These are phyloP conservation scores for Aciculosporium take DNA, from an alignment of 2,329 filamentous ascomycete species.

Conservation along the genomic window DNA sequence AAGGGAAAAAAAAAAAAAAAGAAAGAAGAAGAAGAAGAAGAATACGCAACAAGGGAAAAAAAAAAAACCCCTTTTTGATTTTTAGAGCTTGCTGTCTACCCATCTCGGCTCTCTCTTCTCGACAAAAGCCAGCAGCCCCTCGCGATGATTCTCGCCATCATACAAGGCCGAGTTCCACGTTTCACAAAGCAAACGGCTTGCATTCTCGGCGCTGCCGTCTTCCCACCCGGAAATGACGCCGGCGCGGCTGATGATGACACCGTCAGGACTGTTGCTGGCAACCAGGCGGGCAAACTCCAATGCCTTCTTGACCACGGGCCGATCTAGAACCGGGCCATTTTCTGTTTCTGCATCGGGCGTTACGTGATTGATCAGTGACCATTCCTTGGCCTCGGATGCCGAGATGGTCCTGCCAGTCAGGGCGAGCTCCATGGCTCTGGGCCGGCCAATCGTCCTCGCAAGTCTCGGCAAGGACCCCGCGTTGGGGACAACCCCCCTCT, in stretches of 20 bases:
- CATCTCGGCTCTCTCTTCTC: conserved; percentile 59
- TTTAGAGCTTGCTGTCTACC: conserved; percentile 47
- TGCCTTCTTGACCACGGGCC: conserved; percentile 38
- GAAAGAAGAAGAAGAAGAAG: no score
- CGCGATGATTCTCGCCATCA: conserved; percentile 56
- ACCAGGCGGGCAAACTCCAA: conserved; percentile 47
- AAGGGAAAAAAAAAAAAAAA: no score
- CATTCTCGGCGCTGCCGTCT: conserved; percentile 45
- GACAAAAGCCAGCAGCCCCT: conserved; percentile 62
- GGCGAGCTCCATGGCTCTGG: conserved; percentile 57
- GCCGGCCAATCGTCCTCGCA: conserved; percentile 49
- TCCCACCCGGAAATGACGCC: conserved; percentile 64
- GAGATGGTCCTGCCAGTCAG: conserved; percentile 46
- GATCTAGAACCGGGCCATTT: conserved; percentile 5
- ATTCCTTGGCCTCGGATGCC: conserved; percentile 44
- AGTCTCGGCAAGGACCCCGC: conserved; percentile 58
- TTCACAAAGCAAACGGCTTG: conserved; percentile 41
- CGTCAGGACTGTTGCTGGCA: conserved; percentile 56
- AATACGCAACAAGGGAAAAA: no score
- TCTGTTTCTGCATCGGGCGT: conserved; percentile 24
- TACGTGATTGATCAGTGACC: conserved; percentile 58
- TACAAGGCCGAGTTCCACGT: conserved; percentile 46
- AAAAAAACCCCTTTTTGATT: no score
- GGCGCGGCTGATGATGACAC: conserved; percentile 58
- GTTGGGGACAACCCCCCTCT: conserved; percentile 54